Conservation (phyloP, 495 filamentous ascomycete species). For the Hypoxylon fuscum region DNA sequence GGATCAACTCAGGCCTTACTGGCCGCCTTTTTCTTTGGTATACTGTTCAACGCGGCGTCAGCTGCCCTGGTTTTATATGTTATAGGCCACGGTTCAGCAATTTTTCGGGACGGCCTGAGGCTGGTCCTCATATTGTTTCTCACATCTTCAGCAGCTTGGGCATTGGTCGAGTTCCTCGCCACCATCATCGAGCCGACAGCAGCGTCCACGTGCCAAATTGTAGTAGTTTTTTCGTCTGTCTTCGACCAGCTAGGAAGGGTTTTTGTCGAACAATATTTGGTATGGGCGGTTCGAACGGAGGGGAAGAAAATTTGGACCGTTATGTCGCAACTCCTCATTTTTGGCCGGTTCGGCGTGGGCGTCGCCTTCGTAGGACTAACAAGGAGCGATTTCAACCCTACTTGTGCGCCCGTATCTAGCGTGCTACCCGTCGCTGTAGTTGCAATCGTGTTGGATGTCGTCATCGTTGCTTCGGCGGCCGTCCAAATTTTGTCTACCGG, state of each 20-base stretch:
- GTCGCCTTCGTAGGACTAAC: slow-evolving; percentile 61
- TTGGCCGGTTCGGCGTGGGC: slow-evolving; percentile 57
- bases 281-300: slow-evolving; percentile 55
- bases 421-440: slow-evolving; percentile 53
- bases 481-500: slow-evolving; percentile 48
- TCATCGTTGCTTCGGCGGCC: slow-evolving; percentile 53
- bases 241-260: slow-evolving; percentile 63
- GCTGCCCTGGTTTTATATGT: slow-evolving; percentile 60
- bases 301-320: slow-evolving; percentile 44
- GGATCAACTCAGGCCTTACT: slow-evolving; percentile 59
- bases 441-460: slow-evolving; percentile 54
- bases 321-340: slow-evolving; percentile 53
- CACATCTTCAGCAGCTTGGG: slow-evolving; percentile 60
- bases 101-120: slow-evolving; percentile 67
- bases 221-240: slow-evolving; percentile 56
- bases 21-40: slow-evolving; percentile 65
- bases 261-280: slow-evolving; percentile 60
- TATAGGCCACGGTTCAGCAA: slow-evolving; percentile 57
- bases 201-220: slow-evolving; percentile 57
- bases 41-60: slow-evolving; percentile 61
- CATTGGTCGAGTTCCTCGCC: slow-evolving; percentile 57
- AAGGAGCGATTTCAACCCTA: slow-evolving; percentile 57
- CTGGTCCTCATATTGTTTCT: slow-evolving; percentile 68
- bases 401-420: slow-evolving; percentile 58
- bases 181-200: slow-evolving; percentile 55